These are phyloP conservation scores for Rhodotorula sp. DNA, from an alignment of 1,284 basidiomycete species.

Conservation along the genomic window DNA sequence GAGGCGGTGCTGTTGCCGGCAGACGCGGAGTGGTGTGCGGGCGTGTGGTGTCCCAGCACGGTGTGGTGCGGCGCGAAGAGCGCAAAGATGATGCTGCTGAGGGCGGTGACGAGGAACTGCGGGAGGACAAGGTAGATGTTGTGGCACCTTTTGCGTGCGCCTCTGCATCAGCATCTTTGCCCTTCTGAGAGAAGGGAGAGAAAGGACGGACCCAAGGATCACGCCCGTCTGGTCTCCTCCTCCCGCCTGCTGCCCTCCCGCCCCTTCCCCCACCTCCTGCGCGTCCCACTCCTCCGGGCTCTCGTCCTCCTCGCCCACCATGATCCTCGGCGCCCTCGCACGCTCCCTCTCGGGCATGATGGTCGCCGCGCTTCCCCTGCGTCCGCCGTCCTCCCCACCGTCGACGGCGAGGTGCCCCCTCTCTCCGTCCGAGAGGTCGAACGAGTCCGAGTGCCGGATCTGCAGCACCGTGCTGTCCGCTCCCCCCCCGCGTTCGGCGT, in stretches of 20 bases:
- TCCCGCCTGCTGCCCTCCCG: conserved; percentile 31
- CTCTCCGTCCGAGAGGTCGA: conserved; percentile 9
- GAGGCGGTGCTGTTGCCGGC: background rate
- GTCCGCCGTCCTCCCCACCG: background rate
- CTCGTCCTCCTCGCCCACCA: conserved; percentile 13
- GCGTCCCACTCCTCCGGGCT: conserved; percentile 13
- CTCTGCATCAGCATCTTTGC: no score
- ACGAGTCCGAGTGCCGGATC: conserved; percentile 38
- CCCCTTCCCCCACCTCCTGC: conserved; percentile 1
- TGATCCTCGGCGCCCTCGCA: conserved; percentile 24
- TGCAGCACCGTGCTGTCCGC: conserved; percentile 19
- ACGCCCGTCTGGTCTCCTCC: conserved; percentile 82
- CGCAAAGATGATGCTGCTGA: conserved; percentile 56
- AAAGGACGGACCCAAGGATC: conserved; percentile 59
- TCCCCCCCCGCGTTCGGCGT: background rate
- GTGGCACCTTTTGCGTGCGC: conserved; percentile 68
- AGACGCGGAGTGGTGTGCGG: background rate
- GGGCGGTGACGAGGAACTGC: conserved; percentile 58
- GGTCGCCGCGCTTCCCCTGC: background rate
- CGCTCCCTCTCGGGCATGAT: background rate
- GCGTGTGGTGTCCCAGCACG: conserved; percentile 16
- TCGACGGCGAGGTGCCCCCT: background rate
- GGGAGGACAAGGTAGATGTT: conserved; percentile 81
- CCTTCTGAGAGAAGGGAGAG: no score
- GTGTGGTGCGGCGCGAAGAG: conserved; percentile 52